A percentile compares a stretch with the other conserved stretches of the same genome.
These are phyloP conservation scores for Neonothopanus nambi DNA, from an alignment of 1,284 basidiomycete species.

Conservation along the genomic window DNA sequence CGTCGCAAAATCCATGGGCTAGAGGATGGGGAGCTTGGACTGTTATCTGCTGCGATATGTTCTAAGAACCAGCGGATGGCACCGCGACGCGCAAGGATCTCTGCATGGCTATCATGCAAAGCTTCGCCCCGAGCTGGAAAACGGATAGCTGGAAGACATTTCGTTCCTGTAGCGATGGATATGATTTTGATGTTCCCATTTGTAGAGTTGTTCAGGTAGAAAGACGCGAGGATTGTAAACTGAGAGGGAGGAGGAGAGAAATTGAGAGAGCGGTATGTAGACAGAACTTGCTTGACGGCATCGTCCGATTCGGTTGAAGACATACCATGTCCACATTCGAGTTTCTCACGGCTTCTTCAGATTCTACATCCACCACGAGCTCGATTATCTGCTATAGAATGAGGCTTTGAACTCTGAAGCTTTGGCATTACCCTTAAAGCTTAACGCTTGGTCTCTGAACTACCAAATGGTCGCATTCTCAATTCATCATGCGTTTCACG, in stretches of 20 bases:
- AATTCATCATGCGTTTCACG: no score
- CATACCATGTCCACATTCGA: no score
- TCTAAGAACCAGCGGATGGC: constrained; percentile 81
- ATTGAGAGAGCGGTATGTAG: constrained; percentile 42
- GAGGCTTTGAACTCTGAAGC: no score
- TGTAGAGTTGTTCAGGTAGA: constrained; percentile 41
- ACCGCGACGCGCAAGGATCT: constrained; percentile 82
- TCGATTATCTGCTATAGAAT: no score
- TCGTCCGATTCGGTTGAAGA: constrained; percentile 1
- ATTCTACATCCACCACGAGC: no score
- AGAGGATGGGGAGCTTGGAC: constrained; percentile 26
- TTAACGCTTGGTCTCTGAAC: no score
- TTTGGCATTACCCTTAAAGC: no score
- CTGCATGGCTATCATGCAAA: constrained; percentile 89
- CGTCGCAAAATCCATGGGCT: constrained; percentile 43
- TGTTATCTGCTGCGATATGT: constrained; percentile 48
- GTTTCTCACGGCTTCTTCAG: no score
- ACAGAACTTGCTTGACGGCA: constrained; percentile 36
- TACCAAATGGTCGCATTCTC: no score
- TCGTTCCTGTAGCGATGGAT: constrained; percentile 82
- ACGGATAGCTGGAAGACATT: constrained; percentile 73
- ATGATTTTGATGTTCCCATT: constrained; percentile 47
- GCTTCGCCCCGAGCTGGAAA: constrained; percentile 77
- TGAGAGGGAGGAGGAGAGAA: constrained; percentile 51
- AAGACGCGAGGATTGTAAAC: constrained; percentile 62